Percentiles rank a stretch among this genome's conserved stretches.
Evolutionary conservation across 768 basidiomycete genomes (phyloP).

Genomic region (Leccinum variicolor): DNA sequence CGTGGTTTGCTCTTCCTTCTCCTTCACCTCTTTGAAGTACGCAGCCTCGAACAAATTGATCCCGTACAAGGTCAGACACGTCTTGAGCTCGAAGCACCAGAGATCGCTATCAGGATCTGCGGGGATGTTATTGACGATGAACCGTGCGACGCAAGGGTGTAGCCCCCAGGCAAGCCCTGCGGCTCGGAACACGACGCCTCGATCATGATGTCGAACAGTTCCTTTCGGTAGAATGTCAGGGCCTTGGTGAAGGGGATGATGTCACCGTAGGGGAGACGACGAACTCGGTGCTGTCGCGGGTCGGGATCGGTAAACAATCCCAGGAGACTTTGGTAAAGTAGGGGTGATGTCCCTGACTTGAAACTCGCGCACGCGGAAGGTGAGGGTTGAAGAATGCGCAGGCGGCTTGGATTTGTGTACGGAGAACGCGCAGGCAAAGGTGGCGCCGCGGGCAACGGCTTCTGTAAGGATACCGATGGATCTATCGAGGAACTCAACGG

Average conservation of each 20-base stretch:
- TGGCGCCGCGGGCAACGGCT: no score
- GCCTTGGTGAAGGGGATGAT: conserved; percentile 90
- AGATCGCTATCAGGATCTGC: conserved; percentile 66
- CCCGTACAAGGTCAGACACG: conserved; percentile 82
- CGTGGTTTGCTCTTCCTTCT: conserved; percentile 61
- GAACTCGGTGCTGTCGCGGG: conserved; percentile 79
- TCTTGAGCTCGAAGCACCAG: conserved; percentile 86
- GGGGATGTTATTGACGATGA: conserved; percentile 76
- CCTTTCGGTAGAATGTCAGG: conserved; percentile 90
- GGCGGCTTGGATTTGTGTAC: conserved; percentile 50
- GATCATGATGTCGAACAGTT: conserved; percentile 84
- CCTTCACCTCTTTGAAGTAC: conserved; percentile 81
- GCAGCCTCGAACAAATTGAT: conserved; percentile 82
- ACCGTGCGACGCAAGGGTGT: conserved; percentile 74
- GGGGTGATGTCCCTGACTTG: conserved; percentile 75
- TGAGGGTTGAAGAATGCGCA: conserved; percentile 94
- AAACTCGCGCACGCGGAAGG: conserved; percentile 98
- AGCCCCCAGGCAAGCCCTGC: conserved; percentile 59
- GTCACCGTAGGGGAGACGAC: conserved; percentile 84
- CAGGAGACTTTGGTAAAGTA: conserved; percentile 92
- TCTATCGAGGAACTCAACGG: conserved; percentile 90
- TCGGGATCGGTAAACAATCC: conserved; percentile 74
- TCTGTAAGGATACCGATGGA: conserved; percentile 83
- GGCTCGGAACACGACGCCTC: conserved; percentile 84
- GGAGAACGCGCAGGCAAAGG: no score